Evolutionary conservation across 1,284 basidiomycete genomes (phyloP), one percentile per base, ranked within the genome.

Genomic region (Pisolithus thermaeus): DNA sequence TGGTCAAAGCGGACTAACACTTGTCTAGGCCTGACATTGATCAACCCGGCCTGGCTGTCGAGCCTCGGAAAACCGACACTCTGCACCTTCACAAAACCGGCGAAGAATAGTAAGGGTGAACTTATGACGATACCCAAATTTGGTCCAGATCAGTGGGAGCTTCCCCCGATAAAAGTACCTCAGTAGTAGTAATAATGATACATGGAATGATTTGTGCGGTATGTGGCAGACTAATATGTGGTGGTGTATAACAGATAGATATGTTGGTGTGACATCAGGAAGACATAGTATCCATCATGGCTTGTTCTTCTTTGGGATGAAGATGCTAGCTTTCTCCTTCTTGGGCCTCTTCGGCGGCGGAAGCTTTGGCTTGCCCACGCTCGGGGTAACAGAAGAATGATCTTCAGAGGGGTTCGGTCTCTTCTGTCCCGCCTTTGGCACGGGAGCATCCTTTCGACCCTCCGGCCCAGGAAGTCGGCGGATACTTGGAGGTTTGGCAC

Each of bases 31-130:
- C 61, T 94, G 23, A 97, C 94, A 0, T 77, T 87, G 41, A 79
- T 97, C 58, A 97, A 99, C 69, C 81, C 92, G 1, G 79, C 81
- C 8, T 99, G 97, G 97, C 70, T 99, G 38, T 77, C 89, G 2
- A 79, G 79, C 1, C 75, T 99, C 11, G 96, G 91, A 16, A 83
- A 79, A 44, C 75, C 80, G 45, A 77, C 84, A 0, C 70, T 97
- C 47, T 98, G 95, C 69, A 88, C 85, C 1, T 97, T 92, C 66
- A 91, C 88, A 4, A 95, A 94, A 68, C 89, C 92, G 0, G 65
- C 83, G 28, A 89, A 87, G 69, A 83, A 87, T 50, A 83, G 78
- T 38, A 70, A 76, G 1, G 84, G 85, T 7, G 69, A 75, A 11
- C 65, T 78, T 53, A 83, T 91, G 75, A 82, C 87, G 9, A 82